Evolutionary conservation across 176 grass and related monocot genomes (phyloP).

Genomic region (Echinochloa phyllopogon): DNA sequence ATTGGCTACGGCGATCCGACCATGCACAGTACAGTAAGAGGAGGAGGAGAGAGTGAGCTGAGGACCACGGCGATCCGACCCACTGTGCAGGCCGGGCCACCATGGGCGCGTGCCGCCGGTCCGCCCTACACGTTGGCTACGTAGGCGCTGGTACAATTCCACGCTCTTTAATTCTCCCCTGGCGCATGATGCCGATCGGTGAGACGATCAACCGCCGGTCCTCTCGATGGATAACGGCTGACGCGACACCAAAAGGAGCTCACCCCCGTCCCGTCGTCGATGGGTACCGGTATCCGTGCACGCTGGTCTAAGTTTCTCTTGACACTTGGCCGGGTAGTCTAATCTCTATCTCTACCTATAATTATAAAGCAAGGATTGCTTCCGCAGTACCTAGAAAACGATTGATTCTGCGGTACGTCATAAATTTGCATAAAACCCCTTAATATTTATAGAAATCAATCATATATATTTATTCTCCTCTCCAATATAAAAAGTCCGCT

Average conservation of each 20-base stretch:
- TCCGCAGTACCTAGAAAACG: too few species aligned
- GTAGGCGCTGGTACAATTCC: not conserved
- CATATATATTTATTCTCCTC: too few species aligned
- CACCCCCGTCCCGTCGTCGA: not conserved
- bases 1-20: not conserved
- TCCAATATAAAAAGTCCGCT: too few species aligned
- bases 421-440: too few species aligned
- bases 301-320: too few species aligned
- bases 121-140: conserved; percentile 33
- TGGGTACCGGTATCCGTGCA: not conserved
- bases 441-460: too few species aligned
- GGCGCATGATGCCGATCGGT: not conserved
- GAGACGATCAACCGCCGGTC: not conserved
- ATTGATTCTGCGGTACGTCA: too few species aligned
- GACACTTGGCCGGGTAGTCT: too few species aligned
- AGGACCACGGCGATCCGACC: conserved; percentile 5
- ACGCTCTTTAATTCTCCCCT: not conserved
- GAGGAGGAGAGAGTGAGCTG: not conserved
- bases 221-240: not conserved
- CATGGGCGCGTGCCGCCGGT: conserved; percentile 8
- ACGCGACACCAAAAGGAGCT: not conserved
- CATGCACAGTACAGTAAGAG: too few species aligned
- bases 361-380: too few species aligned
- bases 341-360: too few species aligned
- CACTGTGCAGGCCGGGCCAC: not conserved